These are phyloP conservation scores for Candida qinlingensis DNA, from an alignment of 805 yeast genomes.

Conservation along the genomic window DNA sequence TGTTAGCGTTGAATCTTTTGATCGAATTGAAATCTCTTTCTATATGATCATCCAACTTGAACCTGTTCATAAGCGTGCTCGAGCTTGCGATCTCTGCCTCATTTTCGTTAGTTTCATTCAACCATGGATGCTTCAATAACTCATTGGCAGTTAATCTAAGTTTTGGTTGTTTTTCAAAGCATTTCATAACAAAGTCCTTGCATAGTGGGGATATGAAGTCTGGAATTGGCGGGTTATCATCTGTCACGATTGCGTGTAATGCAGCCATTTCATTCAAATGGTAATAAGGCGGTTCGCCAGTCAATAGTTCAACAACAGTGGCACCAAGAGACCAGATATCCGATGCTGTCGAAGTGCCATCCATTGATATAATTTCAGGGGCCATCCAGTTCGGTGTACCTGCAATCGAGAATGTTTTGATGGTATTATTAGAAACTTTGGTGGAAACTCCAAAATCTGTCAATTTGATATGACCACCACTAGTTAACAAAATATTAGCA, in stretches of 20 bases:
- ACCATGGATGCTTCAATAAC: conserved; percentile 60
- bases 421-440: conserved; percentile 46
- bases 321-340: conserved; percentile 96
- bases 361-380: conserved; percentile 83
- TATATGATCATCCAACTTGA: conserved; percentile 3
- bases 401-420: conserved; percentile 53
- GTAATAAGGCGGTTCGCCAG: conserved; percentile 85
- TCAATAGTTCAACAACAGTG: conserved; percentile 81
- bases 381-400: conserved; percentile 99
- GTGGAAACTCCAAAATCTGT: conserved; percentile 76
- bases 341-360: conserved; percentile 82
- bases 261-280: conserved; percentile 74
- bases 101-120: conserved; percentile 19
- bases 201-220: conserved; percentile 36
- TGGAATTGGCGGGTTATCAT: conserved; percentile 68
- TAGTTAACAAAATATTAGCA: conserved; percentile 67
- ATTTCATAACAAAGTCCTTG: conserved; percentile 55
- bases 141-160: conserved; percentile 50
- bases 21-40: conserved; percentile 14
- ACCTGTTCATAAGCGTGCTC: background rate
- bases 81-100: background rate
- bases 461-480: conserved; percentile 61
- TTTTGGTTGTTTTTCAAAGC: conserved; percentile 67
- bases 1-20: conserved; percentile 17
- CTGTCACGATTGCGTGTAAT: conserved; percentile 76